Evolutionary conservation across 139 green algal genomes (phyloP).

Genomic region (Coccomyxa sp.): DNA sequence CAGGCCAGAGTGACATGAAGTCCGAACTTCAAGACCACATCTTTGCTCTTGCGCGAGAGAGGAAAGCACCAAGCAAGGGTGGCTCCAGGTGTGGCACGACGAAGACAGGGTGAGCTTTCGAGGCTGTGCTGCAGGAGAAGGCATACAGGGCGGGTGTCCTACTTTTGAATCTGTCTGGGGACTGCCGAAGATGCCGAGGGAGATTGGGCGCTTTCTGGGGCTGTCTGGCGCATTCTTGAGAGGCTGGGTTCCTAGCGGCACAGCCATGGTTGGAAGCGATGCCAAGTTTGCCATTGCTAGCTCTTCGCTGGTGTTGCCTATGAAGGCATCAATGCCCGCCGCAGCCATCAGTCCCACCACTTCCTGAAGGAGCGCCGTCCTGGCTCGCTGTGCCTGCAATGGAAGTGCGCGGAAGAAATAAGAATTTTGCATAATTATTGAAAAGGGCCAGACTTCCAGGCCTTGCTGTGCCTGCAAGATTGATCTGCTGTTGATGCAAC

Average conservation of each 20-base stretch:
- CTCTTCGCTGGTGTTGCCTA: constrained; percentile 9
- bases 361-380: not conserved
- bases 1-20: not conserved
- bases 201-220: not conserved
- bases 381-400: constrained; percentile 15
- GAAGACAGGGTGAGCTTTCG: no score
- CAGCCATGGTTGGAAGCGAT: not conserved
- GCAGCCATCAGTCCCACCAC: constrained; percentile 4
- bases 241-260: constrained; percentile 4
- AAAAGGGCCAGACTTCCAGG: not conserved
- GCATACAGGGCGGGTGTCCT: not conserved
- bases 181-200: constrained; percentile 10
- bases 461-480: not conserved
- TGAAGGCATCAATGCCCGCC: constrained; percentile 14
- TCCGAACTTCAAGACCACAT: not conserved
- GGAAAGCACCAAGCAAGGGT: not conserved
- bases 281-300: constrained; percentile 13
- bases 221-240: not conserved
- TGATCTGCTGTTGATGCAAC: not conserved
- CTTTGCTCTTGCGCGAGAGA: not conserved
- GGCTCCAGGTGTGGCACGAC: no score
- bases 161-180: constrained; percentile 14
- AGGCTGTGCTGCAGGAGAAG: not conserved
- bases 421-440: not conserved
- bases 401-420: not conserved